Evolutionary conservation across 208 protist genomes (phyloP).

Genomic region (Strigomonas oncopelti): DNA sequence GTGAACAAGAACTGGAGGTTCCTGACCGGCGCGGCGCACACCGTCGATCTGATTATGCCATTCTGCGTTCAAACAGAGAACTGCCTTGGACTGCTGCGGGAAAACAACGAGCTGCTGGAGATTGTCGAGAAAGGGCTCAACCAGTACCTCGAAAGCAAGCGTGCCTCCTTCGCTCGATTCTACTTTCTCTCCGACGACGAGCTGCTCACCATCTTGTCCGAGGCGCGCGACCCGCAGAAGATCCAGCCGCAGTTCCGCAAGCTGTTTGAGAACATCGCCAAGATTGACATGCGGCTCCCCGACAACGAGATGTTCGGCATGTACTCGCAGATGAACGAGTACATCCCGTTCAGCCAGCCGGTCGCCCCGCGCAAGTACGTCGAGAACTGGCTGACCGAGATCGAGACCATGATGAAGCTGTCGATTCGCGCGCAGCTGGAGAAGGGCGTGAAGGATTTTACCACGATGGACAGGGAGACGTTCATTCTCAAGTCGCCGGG

Average conservation of each 20-base stretch:
- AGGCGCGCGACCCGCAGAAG: constrained; percentile 92
- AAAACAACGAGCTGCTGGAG: constrained; percentile 94
- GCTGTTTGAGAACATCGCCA: constrained; percentile 94
- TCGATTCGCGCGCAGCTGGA: constrained; percentile 89
- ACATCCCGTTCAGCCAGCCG: constrained; percentile 89
- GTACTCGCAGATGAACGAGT: constrained; percentile 94
- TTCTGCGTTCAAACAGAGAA: constrained; percentile 83
- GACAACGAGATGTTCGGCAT: constrained; percentile 94
- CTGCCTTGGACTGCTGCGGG: constrained; percentile 84
- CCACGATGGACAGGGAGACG: constrained; percentile 57
- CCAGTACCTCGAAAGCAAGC: constrained; percentile 96
- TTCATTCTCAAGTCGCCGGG: constrained; percentile 84
- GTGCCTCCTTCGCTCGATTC: constrained; percentile 90
- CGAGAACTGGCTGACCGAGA: constrained; percentile 96
- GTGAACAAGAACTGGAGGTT: constrained; percentile 95
- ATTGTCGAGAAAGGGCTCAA: constrained; percentile 95
- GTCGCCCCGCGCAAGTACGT: constrained; percentile 94
- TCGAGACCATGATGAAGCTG: constrained; percentile 93
- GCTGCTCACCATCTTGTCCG: constrained; percentile 92
- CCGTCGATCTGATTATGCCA: constrained; percentile 72
- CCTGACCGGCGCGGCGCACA: constrained; percentile 79
- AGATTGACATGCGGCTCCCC: constrained; percentile 84
- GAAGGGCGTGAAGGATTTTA: constrained; percentile 75
- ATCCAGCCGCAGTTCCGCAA: constrained; percentile 97
- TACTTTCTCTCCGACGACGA: constrained; percentile 93